Conservation (phyloP, 495 filamentous ascomycete species). For the Tuber calosporum region DNA sequence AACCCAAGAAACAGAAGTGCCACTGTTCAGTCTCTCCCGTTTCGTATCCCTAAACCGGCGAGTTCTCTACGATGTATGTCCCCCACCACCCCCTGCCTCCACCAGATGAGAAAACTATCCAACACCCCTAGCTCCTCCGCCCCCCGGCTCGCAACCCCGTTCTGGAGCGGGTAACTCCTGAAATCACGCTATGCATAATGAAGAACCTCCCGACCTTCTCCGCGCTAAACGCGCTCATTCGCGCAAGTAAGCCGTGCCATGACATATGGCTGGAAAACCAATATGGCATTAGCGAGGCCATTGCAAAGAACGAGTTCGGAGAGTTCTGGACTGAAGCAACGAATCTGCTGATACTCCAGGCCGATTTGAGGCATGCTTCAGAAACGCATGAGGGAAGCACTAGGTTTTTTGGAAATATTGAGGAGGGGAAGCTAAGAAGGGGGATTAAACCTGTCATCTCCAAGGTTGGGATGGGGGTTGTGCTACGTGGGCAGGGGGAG, state of each 20-base stretch:
- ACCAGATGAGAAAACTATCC: not conserved
- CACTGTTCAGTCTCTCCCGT: not conserved
- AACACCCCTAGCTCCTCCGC: not conserved
- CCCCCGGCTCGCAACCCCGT: not conserved
- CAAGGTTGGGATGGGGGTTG: not conserved
- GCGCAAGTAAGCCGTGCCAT: not conserved
- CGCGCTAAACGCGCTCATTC: not conserved
- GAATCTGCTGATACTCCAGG: not conserved
- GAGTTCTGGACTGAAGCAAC: not conserved
- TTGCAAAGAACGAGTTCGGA: not conserved
- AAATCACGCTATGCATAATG: not conserved
- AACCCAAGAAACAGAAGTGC: not conserved
- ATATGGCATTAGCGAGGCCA: not conserved
- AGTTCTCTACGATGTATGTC: not conserved
- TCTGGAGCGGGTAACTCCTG: not conserved
- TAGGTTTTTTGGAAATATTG: not conserved
- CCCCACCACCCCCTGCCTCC: not conserved
- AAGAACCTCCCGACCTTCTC: not conserved
- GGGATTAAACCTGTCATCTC: not conserved
- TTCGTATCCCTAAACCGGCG: not conserved
- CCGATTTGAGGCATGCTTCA: not conserved
- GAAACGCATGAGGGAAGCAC: not conserved
- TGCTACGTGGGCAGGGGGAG: not conserved
- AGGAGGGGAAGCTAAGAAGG: not conserved
- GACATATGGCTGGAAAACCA: not conserved